phyloP scores from a whole-genome alignment of 2,329 filamentous ascomycete species.

The Cercospora zeina region DNA sequence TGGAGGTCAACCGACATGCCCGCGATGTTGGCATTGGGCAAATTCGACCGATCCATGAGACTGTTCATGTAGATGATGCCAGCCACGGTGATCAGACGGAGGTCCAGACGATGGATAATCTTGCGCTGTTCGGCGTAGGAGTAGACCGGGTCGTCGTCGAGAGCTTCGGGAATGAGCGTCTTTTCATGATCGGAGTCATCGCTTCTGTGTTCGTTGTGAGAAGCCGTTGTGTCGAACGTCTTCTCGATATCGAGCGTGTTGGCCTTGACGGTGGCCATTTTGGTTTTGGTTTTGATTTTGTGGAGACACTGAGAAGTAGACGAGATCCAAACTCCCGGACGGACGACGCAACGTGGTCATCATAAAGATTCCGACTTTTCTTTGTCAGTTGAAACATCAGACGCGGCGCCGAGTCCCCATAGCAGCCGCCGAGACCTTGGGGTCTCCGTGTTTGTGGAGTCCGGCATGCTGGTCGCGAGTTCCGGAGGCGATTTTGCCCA shows the following conservation, averaged over 20 bases:
- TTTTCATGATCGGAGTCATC: background rate
- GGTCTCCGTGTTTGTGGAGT: slow-evolving; percentile 1
- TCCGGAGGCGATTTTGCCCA: background rate
- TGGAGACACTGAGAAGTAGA: background rate
- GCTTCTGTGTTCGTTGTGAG: background rate
- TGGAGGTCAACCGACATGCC: slow-evolving; percentile 24
- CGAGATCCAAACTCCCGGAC: background rate
- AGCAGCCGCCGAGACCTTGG: background rate
- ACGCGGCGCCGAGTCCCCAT: background rate
- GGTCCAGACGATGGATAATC: slow-evolving; percentile 11
- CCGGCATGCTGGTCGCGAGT: background rate
- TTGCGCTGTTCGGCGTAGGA: slow-evolving; percentile 2
- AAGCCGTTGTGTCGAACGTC: background rate
- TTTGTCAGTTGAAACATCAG: background rate
- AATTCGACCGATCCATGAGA: slow-evolving; percentile 4
- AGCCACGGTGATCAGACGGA: slow-evolving; percentile 1
- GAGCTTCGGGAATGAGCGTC: background rate
- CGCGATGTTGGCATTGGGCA: slow-evolving; percentile 37
- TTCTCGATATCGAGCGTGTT: background rate
- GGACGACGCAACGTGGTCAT: background rate
- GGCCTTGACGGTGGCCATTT: background rate
- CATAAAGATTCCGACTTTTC: background rate
- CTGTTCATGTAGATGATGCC: slow-evolving; percentile 9
- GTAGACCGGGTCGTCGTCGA: slow-evolving; percentile 1
- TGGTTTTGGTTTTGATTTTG: no score